Conservation (phyloP, 352 stramenopile species). For the Aphanomyces stellatus region DNA sequence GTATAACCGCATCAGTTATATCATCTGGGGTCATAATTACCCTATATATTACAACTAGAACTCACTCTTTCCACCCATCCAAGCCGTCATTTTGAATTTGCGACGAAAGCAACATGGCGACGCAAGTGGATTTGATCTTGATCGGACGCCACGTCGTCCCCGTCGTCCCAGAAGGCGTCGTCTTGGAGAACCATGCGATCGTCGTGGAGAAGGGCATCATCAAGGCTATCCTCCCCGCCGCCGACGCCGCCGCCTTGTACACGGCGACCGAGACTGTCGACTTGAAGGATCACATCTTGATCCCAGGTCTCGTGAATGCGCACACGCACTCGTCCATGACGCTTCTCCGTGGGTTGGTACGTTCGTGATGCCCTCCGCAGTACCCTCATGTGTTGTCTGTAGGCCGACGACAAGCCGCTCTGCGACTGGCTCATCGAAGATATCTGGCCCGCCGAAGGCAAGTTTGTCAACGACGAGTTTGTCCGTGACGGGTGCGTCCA, state of each 20-base stretch:
- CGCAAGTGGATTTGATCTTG: slow-evolving; percentile 57
- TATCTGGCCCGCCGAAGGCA: slow-evolving; percentile 78
- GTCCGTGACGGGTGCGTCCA: slow-evolving; percentile 40
- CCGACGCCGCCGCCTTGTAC: slow-evolving; percentile 46
- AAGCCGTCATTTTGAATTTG: too few relatives aligned
- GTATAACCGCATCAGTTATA: too few relatives aligned
- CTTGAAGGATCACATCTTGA: slow-evolving; percentile 58
- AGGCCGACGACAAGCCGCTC: slow-evolving; percentile 76
- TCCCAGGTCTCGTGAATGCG: slow-evolving; percentile 78
- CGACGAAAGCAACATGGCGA: background rate
- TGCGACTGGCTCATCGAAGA: slow-evolving; percentile 76
- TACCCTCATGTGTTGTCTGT: too few relatives aligned
- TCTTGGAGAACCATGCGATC: slow-evolving; percentile 68
- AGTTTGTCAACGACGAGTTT: slow-evolving; percentile 68
- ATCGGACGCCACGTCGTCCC: slow-evolving; percentile 71
- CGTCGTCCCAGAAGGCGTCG: slow-evolving; percentile 57
- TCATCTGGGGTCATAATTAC: too few relatives aligned
- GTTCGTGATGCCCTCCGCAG: too few relatives aligned
- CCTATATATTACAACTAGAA: too few relatives aligned
- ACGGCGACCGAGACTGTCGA: slow-evolving; percentile 32
- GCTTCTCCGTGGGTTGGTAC: slow-evolving; percentile 61
- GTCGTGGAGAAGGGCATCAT: slow-evolving; percentile 63
- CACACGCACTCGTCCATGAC: slow-evolving; percentile 85
- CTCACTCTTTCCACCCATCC: too few relatives aligned
- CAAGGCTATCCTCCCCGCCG: slow-evolving; percentile 56